These are phyloP conservation scores for Trifolium dubium DNA, from an alignment of 306 rosid species.

Conservation along the genomic window DNA sequence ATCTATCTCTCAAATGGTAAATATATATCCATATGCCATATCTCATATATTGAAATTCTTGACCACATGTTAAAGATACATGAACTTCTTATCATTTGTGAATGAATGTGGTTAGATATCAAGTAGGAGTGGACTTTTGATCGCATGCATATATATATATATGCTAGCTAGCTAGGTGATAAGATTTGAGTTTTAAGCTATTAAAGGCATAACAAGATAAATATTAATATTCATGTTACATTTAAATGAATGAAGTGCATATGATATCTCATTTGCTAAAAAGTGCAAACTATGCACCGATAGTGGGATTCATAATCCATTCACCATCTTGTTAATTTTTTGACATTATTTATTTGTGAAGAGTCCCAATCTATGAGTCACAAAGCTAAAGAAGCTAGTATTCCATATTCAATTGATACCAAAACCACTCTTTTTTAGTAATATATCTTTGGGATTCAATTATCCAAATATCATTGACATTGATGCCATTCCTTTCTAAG, in stretches of 20 bases:
- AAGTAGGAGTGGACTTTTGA: constrained; percentile 20
- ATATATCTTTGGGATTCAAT: constrained; percentile 34
- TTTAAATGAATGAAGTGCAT: constrained; percentile 32
- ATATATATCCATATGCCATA: background rate
- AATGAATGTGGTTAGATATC: constrained; percentile 8
- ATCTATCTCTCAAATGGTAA: too few species aligned
- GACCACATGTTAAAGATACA: background rate
- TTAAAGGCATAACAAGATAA: constrained; percentile 33
- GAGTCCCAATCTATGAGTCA: constrained; percentile 35
- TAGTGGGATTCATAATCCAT: constrained; percentile 40
- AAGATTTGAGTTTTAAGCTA: constrained; percentile 42
- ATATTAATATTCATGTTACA: constrained; percentile 15
- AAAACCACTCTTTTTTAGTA: constrained; percentile 40
- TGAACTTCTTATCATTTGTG: background rate
- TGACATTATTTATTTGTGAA: constrained; percentile 27
- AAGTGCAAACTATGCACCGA: constrained; percentile 22
- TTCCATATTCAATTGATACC: constrained; percentile 39
- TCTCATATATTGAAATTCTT: background rate
- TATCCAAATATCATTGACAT: constrained; percentile 26
- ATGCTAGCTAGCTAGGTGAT: constrained; percentile 36
- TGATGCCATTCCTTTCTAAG: constrained; percentile 22
- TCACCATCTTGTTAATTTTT: constrained; percentile 6
- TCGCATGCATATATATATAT: constrained; percentile 15
- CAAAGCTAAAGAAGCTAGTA: constrained; percentile 27
- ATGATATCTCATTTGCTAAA: constrained; percentile 28